phyloP scores from a whole-genome alignment of 345 rosid genomes.

The Durio zibethinus region DNA sequence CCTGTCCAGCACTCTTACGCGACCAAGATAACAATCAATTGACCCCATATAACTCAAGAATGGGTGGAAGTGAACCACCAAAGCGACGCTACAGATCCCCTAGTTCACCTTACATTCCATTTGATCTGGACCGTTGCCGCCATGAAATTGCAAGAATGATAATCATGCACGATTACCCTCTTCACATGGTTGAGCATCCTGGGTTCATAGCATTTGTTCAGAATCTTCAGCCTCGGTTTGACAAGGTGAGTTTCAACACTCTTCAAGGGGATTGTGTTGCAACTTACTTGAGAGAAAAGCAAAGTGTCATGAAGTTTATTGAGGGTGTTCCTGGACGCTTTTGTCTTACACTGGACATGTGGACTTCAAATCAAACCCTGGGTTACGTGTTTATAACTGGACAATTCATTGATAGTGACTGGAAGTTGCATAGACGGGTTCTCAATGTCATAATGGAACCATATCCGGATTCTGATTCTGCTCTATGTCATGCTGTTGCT shows the following conservation, averaged over 20 bases:
- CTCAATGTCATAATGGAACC: slow-evolving; percentile 89
- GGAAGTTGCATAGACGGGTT: slow-evolving; percentile 74
- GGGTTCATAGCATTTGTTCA: slow-evolving; percentile 69
- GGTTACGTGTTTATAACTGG: slow-evolving; percentile 76
- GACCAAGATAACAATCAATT: slow-evolving; percentile 42
- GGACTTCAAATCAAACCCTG: slow-evolving; percentile 66
- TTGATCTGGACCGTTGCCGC: slow-evolving; percentile 72
- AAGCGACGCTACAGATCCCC: slow-evolving; percentile 74
- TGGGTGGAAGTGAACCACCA: slow-evolving; percentile 51
- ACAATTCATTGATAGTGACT: slow-evolving; percentile 71
- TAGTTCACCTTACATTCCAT: slow-evolving; percentile 40
- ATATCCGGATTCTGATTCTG: slow-evolving; percentile 60
- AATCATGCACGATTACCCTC: slow-evolving; percentile 79
- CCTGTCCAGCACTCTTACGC: slow-evolving; percentile 65
- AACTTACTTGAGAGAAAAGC: slow-evolving; percentile 77
- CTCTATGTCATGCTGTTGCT: slow-evolving; percentile 75
- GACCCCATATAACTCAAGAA: slow-evolving; percentile 45
- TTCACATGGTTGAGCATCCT: slow-evolving; percentile 88
- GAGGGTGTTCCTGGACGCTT: slow-evolving; percentile 75
- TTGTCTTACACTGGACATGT: slow-evolving; percentile 66
- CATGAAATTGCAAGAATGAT: slow-evolving; percentile 82
- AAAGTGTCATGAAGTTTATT: slow-evolving; percentile 58
- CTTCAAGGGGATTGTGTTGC: slow-evolving; percentile 94
- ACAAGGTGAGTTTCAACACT: slow-evolving; percentile 58
- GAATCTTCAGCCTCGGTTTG: slow-evolving; percentile 79